These are phyloP conservation scores for Teratosphaeria viscida DNA, from an alignment of 2,329 filamentous ascomycete species.

Conservation along the genomic window DNA sequence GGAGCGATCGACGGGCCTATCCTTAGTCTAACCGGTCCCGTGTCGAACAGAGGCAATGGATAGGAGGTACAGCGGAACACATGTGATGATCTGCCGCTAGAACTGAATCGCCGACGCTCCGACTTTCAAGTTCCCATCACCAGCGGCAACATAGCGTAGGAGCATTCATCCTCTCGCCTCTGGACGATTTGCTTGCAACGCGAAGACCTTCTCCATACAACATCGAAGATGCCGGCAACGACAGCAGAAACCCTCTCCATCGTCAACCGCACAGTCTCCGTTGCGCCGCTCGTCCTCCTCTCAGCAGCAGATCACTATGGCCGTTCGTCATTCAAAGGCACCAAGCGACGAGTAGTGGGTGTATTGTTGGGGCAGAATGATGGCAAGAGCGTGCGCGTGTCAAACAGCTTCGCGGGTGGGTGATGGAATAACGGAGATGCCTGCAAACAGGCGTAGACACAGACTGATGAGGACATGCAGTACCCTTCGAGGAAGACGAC, in stretches of 20 bases:
- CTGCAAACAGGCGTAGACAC: not conserved
- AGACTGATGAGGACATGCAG: conserved; percentile 37
- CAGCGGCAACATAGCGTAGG: not conserved
- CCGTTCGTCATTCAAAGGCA: conserved; percentile 71
- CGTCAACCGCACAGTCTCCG: conserved; percentile 88
- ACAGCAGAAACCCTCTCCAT: conserved; percentile 94
- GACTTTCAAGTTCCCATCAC: not conserved
- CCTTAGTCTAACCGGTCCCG: not conserved
- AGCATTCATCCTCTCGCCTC: not conserved
- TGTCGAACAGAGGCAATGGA: not conserved
- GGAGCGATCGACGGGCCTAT: not conserved
- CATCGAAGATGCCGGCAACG: conserved; percentile 72
- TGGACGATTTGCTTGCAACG: not conserved
- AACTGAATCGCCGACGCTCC: not conserved
- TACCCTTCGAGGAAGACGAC: conserved; percentile 97
- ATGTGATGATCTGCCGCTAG: not conserved
- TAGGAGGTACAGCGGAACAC: not conserved
- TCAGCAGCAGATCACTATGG: conserved; percentile 98
- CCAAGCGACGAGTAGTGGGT: conserved; percentile 80
- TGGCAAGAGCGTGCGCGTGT: conserved; percentile 90
- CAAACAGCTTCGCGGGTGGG: conserved; percentile 95
- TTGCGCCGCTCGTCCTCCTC: conserved; percentile 93
- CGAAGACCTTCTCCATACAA: not conserved
- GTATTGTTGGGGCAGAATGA: conserved; percentile 93
- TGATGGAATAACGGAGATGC: conserved; percentile 11